These are phyloP conservation scores for Populus hybrid DNA, from an alignment of 441 rosid species.

Conservation along the genomic window DNA sequence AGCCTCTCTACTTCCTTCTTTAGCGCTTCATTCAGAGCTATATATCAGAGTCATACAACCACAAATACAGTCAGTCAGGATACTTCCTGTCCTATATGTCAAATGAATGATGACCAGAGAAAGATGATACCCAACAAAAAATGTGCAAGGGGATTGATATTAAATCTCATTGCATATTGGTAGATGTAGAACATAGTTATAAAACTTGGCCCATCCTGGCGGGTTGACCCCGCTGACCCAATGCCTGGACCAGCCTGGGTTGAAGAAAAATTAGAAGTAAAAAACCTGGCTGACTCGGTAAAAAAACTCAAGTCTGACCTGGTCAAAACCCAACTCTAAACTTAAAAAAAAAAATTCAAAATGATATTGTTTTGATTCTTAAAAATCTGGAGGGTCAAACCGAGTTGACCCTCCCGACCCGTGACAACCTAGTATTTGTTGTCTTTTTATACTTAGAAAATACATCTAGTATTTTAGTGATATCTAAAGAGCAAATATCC, in stretches of 20 bases:
- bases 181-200: background rate
- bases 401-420: too few relatives aligned
- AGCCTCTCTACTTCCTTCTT: constrained; percentile 94
- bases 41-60: constrained; percentile 9
- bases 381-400: too few relatives aligned
- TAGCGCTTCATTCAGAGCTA: constrained; percentile 86
- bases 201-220: background rate
- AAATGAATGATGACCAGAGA: background rate
- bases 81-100: background rate
- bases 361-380: too few relatives aligned
- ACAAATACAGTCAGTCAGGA: background rate
- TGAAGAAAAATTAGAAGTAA: too few relatives aligned
- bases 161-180: background rate
- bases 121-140: background rate
- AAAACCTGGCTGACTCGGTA: too few relatives aligned
- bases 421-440: too few relatives aligned
- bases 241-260: too few relatives aligned
- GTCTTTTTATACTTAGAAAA: background rate
- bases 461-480: background rate
- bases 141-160: constrained; percentile 5
- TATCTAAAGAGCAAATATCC: background rate
- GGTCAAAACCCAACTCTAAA: too few relatives aligned
- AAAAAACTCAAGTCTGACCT: too few relatives aligned
- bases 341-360: too few relatives aligned
- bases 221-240: too few relatives aligned